These are phyloP conservation scores for Trichoderma gamsii DNA, from an alignment of 495 filamentous ascomycete species.

Conservation along the genomic window DNA sequence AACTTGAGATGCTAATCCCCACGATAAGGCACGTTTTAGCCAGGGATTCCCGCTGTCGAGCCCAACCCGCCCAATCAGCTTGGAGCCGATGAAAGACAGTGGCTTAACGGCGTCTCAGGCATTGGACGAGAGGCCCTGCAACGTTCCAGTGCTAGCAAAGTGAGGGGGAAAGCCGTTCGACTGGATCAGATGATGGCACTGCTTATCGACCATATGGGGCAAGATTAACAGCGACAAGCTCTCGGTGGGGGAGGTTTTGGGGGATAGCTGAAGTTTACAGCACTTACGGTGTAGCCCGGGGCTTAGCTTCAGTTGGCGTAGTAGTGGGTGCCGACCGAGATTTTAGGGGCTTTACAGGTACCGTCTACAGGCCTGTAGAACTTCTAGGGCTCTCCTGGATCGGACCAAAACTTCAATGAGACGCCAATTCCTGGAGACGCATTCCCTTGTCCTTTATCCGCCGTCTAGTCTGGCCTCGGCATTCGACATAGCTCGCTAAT, in stretches of 20 bases:
- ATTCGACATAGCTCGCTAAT: neutral
- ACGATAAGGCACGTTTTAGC: neutral
- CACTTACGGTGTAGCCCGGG: neutral
- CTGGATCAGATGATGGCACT: neutral
- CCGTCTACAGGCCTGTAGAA: no score
- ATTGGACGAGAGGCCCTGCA: neutral
- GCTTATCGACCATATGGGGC: constrained; percentile 1
- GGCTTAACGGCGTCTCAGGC: neutral
- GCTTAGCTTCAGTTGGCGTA: no score
- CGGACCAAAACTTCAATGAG: no score
- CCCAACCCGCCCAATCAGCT: neutral
- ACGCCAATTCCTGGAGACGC: no score
- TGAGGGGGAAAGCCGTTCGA: neutral
- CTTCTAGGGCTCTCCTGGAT: no score
- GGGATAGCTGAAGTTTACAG: neutral
- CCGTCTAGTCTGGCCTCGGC: neutral
- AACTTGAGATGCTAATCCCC: no score
- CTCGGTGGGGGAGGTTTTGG: neutral
- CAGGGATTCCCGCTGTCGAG: neutral
- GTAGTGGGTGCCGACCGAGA: no score
- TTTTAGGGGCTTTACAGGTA: no score
- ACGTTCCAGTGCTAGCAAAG: constrained; percentile 5
- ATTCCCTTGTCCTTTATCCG: neutral
- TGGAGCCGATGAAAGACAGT: neutral
- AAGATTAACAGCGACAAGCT: neutral